Base-by-base conservation (phyloP, 106 monocot genomes). In the Acorus calamus region DNA sequence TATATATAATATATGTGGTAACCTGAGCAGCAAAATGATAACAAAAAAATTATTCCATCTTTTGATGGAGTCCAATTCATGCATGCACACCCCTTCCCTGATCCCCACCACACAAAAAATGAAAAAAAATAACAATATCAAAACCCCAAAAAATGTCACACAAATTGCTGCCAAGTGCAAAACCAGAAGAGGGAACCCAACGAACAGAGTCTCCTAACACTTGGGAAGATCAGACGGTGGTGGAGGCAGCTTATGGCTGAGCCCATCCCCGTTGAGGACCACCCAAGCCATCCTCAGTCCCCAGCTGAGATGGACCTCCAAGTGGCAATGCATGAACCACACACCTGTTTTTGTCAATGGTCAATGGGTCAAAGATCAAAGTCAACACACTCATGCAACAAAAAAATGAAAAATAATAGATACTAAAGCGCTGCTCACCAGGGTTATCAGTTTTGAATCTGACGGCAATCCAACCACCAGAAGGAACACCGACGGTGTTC, bases 251-350 rank as follows among this genome's bases (percentile, higher is more conserved):
- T 78, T 78, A 56, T 78, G 72, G 44, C 57, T 57, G 42, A 67
- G 72, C 11, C 67, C 56, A 5, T 45, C 50, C 4, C 78, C 72
- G 52, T 78, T 62, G 9, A 59, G 61, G 47, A 78, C 78, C 67
- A 73, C 56, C 78, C 78, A 73, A 11, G 68, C 78, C 78, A 73
- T 78, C 61, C 51, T 78, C 49, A 78, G 45, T 2, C 78, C 67
- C 72, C 78, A 78, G 55, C 68, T 73, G 4, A 61, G 55, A 48
- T 78, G 77, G 14, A 66, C 60, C 7, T 77, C 71, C 53, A 71
- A 14, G 53, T 77, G 77, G 52, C 77, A 77, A 13, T 77, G 71
- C 78, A 78, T 78, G 54, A 78, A 51, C 78, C 77, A 78, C 14
- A 72, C 77, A 57, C 77, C 71, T 77, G 65, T 59, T 46, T 59